phyloP scores from a whole-genome alignment of 768 basidiomycete species.

The Leccinum boreale region DNA sequence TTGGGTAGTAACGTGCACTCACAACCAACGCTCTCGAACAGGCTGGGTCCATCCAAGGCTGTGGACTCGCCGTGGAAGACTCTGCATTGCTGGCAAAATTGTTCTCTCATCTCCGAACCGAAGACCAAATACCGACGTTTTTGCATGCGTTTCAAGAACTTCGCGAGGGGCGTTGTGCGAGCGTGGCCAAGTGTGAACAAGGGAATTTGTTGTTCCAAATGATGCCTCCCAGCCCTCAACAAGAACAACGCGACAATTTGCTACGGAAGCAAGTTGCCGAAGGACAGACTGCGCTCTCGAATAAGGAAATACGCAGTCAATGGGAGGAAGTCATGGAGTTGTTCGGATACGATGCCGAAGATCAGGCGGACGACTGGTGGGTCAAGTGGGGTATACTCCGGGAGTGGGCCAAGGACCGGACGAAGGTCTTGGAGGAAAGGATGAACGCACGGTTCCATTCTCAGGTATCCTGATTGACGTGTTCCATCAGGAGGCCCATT shows the following conservation, averaged over 20 bases:
- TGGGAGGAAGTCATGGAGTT: conserved; percentile 54
- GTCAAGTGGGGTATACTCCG: conserved; percentile 50
- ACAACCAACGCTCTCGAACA: conserved; percentile 18
- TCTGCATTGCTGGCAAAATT: conserved; percentile 56
- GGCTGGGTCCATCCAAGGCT: conserved; percentile 54
- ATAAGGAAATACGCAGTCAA: conserved; percentile 21
- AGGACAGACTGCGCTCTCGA: conserved; percentile 43
- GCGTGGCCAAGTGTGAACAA: conserved; percentile 44
- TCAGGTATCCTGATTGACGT: background rate
- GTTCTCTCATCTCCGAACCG: conserved; percentile 49
- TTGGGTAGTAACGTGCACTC: background rate
- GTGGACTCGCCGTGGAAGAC: conserved; percentile 57
- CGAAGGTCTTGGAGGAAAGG: conserved; percentile 14
- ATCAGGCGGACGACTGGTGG: conserved; percentile 66
- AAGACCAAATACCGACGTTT: conserved; percentile 48
- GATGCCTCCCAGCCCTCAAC: conserved; percentile 41
- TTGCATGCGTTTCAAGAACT: conserved; percentile 58
- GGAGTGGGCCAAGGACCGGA: conserved; percentile 33
- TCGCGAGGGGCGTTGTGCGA: conserved; percentile 48
- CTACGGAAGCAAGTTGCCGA: conserved; percentile 40
- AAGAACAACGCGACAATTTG: conserved; percentile 42
- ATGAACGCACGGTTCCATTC: conserved; percentile 8
- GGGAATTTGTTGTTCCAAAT: conserved; percentile 44
- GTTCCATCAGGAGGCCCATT: background rate
- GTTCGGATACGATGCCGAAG: conserved; percentile 50